Evolutionary conservation across 225 moss, liverwort and hornwort genomes (phyloP).

Genomic region (Physcomitrellopsis africana): DNA sequence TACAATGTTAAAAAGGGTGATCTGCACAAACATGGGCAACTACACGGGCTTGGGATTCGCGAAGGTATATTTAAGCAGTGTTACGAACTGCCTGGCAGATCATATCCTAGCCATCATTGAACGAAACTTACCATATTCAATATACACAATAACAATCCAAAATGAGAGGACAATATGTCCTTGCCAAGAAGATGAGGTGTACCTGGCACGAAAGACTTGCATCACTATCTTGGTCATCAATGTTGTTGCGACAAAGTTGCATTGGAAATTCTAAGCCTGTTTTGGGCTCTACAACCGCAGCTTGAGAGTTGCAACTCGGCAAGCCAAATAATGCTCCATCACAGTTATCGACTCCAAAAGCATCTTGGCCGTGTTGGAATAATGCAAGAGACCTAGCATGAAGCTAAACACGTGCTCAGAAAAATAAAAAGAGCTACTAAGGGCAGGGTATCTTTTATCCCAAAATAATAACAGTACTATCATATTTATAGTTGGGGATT

Average conservation of each 20-base stretch:
- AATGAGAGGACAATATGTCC: neutral
- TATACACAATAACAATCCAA: neutral
- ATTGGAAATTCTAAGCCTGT: slow-evolving; percentile 66
- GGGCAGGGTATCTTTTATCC: neutral
- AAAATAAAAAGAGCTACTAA: neutral
- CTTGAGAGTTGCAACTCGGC: slow-evolving; percentile 32
- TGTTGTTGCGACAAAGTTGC: slow-evolving; percentile 42
- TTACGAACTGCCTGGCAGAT: neutral
- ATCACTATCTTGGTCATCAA: slow-evolving; percentile 47
- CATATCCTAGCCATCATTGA: neutral
- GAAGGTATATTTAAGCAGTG: neutral
- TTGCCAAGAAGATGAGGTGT: slow-evolving; percentile 2
- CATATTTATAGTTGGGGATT: neutral
- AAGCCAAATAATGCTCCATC: slow-evolving; percentile 36
- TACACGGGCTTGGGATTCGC: neutral
- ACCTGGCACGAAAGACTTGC: slow-evolving; percentile 60
- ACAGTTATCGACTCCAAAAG: slow-evolving; percentile 28
- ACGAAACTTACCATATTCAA: slow-evolving; percentile 9
- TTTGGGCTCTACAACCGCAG: slow-evolving; percentile 56
- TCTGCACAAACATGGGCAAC: slow-evolving; percentile 3
- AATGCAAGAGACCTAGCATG: slow-evolving; percentile 43
- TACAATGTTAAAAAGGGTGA: neutral
- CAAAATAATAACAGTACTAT: neutral
- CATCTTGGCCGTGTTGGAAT: slow-evolving; percentile 38
- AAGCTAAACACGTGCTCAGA: slow-evolving; percentile 28